A percentile compares a stretch with the other conserved stretches of the same genome.
Evolutionary conservation across 2,329 filamentous ascomycete genomes (phyloP).

Genomic region (Exserohilum turcica): DNA sequence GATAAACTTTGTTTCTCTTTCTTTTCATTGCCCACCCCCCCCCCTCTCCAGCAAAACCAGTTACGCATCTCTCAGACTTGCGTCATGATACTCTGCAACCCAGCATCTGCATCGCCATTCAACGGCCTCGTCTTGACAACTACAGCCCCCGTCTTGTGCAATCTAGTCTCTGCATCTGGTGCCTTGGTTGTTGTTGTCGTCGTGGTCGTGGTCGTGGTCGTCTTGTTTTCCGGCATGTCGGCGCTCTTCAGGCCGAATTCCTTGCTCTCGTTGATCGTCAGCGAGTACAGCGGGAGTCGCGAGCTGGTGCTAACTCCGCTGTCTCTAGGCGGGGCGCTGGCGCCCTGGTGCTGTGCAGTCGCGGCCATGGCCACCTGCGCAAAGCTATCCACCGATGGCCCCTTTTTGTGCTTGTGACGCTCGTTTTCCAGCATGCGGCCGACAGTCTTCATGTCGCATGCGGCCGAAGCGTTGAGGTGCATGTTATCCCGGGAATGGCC

Average conservation of each 20-base stretch:
- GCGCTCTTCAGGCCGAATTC: slow-evolving; percentile 58
- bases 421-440: slow-evolving; percentile 35
- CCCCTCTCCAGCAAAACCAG: background rate
- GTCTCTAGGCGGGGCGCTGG: background rate
- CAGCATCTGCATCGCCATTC: background rate
- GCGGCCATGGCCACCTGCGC: slow-evolving; percentile 11
- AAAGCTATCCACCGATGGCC: slow-evolving; percentile 20
- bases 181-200: no score
- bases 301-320: slow-evolving; percentile 18
- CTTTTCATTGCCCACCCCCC: no score
- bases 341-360: background rate
- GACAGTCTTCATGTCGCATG: slow-evolving; percentile 36
- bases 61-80: slow-evolving; percentile 27
- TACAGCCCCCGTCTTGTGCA: no score
- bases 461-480: slow-evolving; percentile 14
- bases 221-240: slow-evolving; percentile 62
- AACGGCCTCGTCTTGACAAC: no score
- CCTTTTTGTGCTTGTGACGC: slow-evolving; percentile 30
- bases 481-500: slow-evolving; percentile 19
- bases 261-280: slow-evolving; percentile 44
- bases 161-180: no score
- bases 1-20: no score
- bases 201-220: slow-evolving; percentile 27
- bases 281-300: slow-evolving; percentile 30
- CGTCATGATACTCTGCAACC: slow-evolving; percentile 33